Evolutionary conservation across 371 early-diverging fungal genomes (phyloP).

Genomic region (Lichtheimia ramosa): DNA sequence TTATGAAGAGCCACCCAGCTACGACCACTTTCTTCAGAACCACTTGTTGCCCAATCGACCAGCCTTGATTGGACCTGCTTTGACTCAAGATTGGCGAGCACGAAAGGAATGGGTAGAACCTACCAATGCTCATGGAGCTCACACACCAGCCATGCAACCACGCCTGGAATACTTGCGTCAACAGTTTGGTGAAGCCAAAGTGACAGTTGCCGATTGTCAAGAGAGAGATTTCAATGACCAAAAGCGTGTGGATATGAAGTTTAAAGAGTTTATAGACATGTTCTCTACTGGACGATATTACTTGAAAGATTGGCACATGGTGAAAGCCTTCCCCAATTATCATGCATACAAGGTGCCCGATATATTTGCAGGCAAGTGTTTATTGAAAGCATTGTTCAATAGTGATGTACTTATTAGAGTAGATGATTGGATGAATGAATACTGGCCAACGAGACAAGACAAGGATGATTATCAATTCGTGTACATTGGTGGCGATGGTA

Average conservation of each 20-base stretch:
- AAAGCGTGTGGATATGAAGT: constrained; percentile 52
- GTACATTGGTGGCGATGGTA: constrained; percentile 70
- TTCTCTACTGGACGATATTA: constrained; percentile 55
- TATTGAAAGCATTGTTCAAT: not conserved
- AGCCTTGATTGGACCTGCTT: constrained; percentile 56
- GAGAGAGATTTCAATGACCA: constrained; percentile 63
- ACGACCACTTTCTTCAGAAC: constrained; percentile 49
- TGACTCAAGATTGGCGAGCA: constrained; percentile 61
- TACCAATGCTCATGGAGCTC: constrained; percentile 11
- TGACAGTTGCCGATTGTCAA: constrained; percentile 61
- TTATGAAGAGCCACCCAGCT: constrained; percentile 43
- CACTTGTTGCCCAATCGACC: constrained; percentile 64
- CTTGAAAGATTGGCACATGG: constrained; percentile 76
- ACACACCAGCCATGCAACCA: constrained; percentile 27
- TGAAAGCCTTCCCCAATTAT: constrained; percentile 47
- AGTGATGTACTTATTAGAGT: not conserved
- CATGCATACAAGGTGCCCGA: constrained; percentile 49
- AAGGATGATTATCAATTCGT: constrained; percentile 74
- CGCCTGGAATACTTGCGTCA: constrained; percentile 33
- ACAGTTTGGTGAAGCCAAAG: constrained; percentile 38
- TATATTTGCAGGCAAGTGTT: constrained; percentile 48
- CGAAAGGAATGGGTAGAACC: constrained; percentile 60
- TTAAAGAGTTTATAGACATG: constrained; percentile 51
- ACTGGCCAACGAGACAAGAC: constrained; percentile 43
- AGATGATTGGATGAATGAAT: constrained; percentile 80